Conservation (phyloP, 1,284 basidiomycete genomes). For the Tilletia caries region DNA sequence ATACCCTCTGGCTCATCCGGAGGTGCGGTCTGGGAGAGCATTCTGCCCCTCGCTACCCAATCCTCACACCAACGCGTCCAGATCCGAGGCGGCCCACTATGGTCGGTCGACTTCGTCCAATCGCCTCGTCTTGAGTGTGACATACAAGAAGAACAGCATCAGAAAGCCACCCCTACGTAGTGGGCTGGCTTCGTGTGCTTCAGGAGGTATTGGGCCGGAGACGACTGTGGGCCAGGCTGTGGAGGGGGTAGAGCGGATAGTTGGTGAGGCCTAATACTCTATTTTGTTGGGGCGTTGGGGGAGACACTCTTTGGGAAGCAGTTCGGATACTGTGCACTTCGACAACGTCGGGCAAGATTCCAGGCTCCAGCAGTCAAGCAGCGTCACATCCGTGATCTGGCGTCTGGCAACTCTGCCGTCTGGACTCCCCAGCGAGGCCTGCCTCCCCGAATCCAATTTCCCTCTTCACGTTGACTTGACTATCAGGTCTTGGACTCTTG, state of each 20-base stretch:
- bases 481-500: no score
- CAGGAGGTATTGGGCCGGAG: background rate
- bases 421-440: no score
- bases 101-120: background rate
- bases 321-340: no score
- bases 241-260: background rate
- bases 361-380: no score
- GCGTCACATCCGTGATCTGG: no score
- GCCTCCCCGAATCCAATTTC: no score
- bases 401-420: no score
- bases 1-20: background rate
- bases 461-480: no score
- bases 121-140: background rate
- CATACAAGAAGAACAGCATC: background rate
- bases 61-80: background rate
- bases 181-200: background rate
- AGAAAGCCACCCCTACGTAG: background rate
- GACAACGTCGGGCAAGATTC: no score
- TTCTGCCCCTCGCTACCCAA: background rate
- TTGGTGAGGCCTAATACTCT: no score
- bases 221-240: background rate
- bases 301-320: no score
- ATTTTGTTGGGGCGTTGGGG: no score
- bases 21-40: background rate
- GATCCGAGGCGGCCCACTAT: background rate